Percentiles rank a stretch among this genome's conserved stretches.
These are phyloP conservation scores for Viridothelium virens DNA, from an alignment of 495 filamentous ascomycete genomes.

Conservation along the genomic window DNA sequence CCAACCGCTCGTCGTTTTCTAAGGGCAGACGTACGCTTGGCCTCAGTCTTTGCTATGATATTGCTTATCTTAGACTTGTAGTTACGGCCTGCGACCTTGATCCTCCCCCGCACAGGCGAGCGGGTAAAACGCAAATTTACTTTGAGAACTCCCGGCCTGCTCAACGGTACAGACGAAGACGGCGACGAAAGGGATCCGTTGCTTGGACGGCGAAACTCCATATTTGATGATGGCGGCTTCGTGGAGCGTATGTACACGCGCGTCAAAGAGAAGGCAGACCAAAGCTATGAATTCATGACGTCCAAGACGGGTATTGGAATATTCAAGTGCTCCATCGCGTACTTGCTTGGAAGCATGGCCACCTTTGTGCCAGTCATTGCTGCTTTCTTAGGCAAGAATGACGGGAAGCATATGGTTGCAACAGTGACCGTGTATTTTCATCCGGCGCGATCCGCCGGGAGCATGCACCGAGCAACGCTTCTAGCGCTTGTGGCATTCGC, in stretches of 20 bases:
- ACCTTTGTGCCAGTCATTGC: conserved; percentile 75
- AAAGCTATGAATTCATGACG: conserved; percentile 35
- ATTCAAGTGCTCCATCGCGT: conserved; percentile 89
- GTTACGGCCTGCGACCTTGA: conserved; percentile 54
- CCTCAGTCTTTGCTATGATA: not conserved
- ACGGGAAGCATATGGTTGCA: conserved; percentile 94
- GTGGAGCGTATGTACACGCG: not conserved
- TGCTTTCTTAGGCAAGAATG: conserved; percentile 67
- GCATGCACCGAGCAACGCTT: conserved; percentile 84
- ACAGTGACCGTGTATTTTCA: conserved; percentile 95
- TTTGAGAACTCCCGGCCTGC: conserved; percentile 34
- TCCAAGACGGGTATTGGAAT: conserved; percentile 64
- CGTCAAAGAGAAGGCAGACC: not conserved
- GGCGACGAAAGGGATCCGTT: conserved; percentile 16
- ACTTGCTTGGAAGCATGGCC: conserved; percentile 77
- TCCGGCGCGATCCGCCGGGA: conserved; percentile 80
- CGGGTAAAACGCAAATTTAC: conserved; percentile 51
- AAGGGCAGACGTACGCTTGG: not conserved
- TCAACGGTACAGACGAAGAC: conserved; percentile 10
- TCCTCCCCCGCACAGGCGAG: conserved; percentile 54
- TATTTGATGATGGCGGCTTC: not conserved
- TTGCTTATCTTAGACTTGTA: conserved; percentile 21
- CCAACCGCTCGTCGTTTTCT: conserved; percentile 5
- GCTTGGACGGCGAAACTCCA: conserved; percentile 29
- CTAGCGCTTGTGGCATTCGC: conserved; percentile 72